Evolutionary conservation across 1,284 basidiomycete species (phyloP).

Genomic region (Tausonia pullulans): DNA sequence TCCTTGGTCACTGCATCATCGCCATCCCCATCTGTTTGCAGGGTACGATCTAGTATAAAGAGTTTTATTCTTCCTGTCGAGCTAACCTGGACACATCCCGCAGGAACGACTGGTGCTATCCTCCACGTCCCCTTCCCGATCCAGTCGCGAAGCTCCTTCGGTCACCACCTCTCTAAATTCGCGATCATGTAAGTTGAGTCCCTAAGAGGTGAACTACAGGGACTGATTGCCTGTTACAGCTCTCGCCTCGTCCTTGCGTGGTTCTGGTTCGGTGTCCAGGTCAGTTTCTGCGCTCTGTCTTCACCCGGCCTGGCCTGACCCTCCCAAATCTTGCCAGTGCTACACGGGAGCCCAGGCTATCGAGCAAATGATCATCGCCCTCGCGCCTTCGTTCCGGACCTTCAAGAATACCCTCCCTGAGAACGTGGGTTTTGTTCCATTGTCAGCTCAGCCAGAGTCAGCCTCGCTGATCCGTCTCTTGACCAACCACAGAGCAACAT

Average conservation of each 20-base stretch:
- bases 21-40: slow-evolving; percentile 11
- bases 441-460: too few relatives aligned
- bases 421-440: slow-evolving; percentile 27
- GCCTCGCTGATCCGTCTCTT: too few relatives aligned
- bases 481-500: slow-evolving; percentile 36
- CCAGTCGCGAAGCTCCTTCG: slow-evolving; percentile 61
- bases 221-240: neutral
- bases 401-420: slow-evolving; percentile 53
- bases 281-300: slow-evolving; percentile 39
- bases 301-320: slow-evolving; percentile 22
- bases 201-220: too few relatives aligned
- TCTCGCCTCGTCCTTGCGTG: slow-evolving; percentile 60
- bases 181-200: slow-evolving; percentile 42
- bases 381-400: slow-evolving; percentile 57
- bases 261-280: slow-evolving; percentile 58
- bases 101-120: slow-evolving; percentile 39
- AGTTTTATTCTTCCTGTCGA: too few relatives aligned
- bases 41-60: neutral
- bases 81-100: neutral
- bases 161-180: slow-evolving; percentile 60
- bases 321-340: neutral
- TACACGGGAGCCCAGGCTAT: slow-evolving; percentile 41
- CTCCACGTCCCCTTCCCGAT: slow-evolving; percentile 60
- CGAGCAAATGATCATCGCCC: slow-evolving; percentile 60
- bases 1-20: slow-evolving; percentile 15